Base-by-base conservation (phyloP, 805 yeast species). In the Pichia phayaonensis region DNA sequence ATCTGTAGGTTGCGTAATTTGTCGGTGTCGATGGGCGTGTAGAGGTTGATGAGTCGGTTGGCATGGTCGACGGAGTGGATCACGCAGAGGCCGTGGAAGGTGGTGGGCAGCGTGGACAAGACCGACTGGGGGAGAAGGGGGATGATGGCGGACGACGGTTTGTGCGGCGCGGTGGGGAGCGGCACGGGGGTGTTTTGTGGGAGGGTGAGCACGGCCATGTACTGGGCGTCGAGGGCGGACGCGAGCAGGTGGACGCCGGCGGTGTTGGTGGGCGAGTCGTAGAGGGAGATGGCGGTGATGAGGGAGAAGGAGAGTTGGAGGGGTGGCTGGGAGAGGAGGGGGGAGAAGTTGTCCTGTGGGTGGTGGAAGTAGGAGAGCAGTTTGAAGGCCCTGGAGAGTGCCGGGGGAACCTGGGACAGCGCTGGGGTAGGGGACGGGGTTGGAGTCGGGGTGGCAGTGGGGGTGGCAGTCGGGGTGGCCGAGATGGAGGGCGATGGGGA, bases 1-100 rank as follows among this genome's bases (percentile, higher is more conserved):
- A 67, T 1, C 61, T 36, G 2, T 69, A 13, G 1, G 44, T 20
- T 0, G 48, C 18, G 1, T 46, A 40, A 11, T 59, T 54, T 1
- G 57, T 45, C 0, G 88, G 89, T 0, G 84, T 67, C 7, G 34
- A 29, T 29, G 16, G 34, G 34, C n/a, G 34, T 29, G 34, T 29
- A 29, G 34, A 29, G 34, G n/a, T 29, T 29, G 34, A 29, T 11
- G 3, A 29, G 34, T 4, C 34, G 34, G n/a, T 29, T 11, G 3
- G 16, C 6, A 3, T 3, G 4, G n/a, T 29, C 34, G 34, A 29
- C n/a, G 34, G 34, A 29, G 7, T 29, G 34, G 34, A 29, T 29
- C 5, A 29, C 34, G 34, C n/a, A 11, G 8, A 29, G n/a, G 7
- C 34, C 34, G 34, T 29, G 34, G 34, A 29, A 29, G n/a, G 34